Conservation (phyloP, 768 basidiomycete species). For the Xerocomellus chrysenteron region DNA sequence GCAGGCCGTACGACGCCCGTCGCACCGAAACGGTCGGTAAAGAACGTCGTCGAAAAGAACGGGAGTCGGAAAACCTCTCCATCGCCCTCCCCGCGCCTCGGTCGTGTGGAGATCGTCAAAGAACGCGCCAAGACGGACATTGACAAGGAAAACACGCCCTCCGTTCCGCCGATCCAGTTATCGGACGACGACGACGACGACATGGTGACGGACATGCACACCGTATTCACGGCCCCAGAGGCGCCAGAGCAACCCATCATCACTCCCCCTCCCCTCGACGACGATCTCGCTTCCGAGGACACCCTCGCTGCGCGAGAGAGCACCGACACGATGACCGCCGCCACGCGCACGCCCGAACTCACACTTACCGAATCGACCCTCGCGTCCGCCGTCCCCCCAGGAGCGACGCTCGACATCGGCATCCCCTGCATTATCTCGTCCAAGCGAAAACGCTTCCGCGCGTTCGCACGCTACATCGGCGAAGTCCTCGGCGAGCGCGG, state of each 20-base stretch:
- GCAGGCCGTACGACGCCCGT: conserved; percentile 24
- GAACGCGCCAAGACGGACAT: conserved; percentile 39
- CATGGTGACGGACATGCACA: conserved; percentile 25
- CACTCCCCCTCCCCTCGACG: conserved; percentile 11
- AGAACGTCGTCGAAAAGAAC: conserved; percentile 13
- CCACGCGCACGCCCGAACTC: conserved; percentile 14
- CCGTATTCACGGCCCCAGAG: conserved; percentile 24
- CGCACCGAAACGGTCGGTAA: conserved; percentile 18
- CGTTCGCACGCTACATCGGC: conserved; percentile 85
- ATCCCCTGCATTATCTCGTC: conserved; percentile 90
- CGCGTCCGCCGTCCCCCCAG: conserved; percentile 32
- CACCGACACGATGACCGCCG: conserved; percentile 28
- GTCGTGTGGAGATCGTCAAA: conserved; percentile 19
- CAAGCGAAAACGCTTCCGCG: conserved; percentile 80
- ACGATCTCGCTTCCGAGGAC: conserved; percentile 15
- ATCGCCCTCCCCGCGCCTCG: conserved; percentile 15
- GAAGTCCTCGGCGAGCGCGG: conserved; percentile 80
- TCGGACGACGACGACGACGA: conserved; percentile 38
- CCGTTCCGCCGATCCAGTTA: conserved; percentile 28
- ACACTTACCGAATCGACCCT: conserved; percentile 28
- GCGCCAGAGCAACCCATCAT: conserved; percentile 1
- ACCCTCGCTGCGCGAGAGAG: conserved; percentile 26
- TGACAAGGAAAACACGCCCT: conserved; percentile 18
- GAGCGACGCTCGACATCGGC: conserved; percentile 79
- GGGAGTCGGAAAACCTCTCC: conserved; percentile 14